Conservation (phyloP, 345 rosid genomes). For the Pugionium cornutum region DNA sequence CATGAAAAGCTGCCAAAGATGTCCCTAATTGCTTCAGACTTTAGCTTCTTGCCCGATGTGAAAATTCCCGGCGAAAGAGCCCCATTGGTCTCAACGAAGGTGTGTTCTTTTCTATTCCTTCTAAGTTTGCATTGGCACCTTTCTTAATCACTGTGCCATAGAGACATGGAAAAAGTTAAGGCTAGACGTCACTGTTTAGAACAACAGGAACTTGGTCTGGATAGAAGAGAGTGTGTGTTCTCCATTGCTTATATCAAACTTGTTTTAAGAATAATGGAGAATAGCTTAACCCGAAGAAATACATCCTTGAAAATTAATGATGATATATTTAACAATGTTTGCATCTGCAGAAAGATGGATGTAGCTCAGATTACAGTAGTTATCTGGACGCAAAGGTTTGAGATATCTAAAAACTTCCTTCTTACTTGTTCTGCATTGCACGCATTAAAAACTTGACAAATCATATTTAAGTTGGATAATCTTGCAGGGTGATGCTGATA, state of each 20-base stretch:
- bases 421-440: too few relatives aligned
- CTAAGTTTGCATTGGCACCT: slow-evolving; percentile 14
- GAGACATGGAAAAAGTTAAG: background rate
- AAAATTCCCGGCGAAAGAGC: slow-evolving; percentile 90
- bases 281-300: background rate
- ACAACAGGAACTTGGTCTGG: slow-evolving; percentile 15
- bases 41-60: slow-evolving; percentile 94
- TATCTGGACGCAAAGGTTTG: slow-evolving; percentile 91
- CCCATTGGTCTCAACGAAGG: slow-evolving; percentile 96
- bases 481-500: slow-evolving; percentile 96
- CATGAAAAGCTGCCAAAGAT: slow-evolving; percentile 87
- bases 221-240: background rate
- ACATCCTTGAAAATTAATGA: background rate
- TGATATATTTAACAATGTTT: slow-evolving; percentile 17
- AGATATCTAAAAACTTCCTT: slow-evolving; percentile 16
- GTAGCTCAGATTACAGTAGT: slow-evolving; percentile 74
- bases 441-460: slow-evolving; percentile 2
- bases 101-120: slow-evolving; percentile 27
- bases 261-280: slow-evolving; percentile 1
- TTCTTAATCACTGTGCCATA: slow-evolving; percentile 13
- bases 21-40: slow-evolving; percentile 95
- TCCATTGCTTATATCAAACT: slow-evolving; percentile 13
- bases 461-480: slow-evolving; percentile 23
- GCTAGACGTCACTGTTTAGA: slow-evolving; percentile 6
- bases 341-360: slow-evolving; percentile 80